These are phyloP conservation scores for Kluyveromyces marxianus DNA, from an alignment of 1,139 yeast genomes.

Conservation along the genomic window DNA sequence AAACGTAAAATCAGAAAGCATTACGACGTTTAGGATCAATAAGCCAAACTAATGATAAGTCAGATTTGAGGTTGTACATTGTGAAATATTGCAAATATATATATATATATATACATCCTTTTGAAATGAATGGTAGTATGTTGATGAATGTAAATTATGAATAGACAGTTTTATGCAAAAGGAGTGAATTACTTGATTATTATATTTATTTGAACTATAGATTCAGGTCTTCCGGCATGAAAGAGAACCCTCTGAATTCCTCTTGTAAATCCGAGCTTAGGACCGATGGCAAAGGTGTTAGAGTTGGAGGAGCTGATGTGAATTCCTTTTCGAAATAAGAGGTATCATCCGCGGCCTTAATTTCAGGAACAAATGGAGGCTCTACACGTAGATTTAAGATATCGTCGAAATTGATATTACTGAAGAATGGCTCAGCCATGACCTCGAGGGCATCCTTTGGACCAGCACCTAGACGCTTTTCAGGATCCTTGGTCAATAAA, in stretches of 20 bases:
- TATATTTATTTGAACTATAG: conserved; percentile 10
- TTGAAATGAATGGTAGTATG: too few species aligned
- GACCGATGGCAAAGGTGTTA: conserved; percentile 89
- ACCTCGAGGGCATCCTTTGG: conserved; percentile 85
- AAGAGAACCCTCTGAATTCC: conserved; percentile 94
- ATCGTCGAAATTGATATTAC: conserved; percentile 84
- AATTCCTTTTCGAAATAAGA: conserved; percentile 92
- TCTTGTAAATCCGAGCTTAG: conserved; percentile 87
- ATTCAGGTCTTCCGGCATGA: conserved; percentile 55
- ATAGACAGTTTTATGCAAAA: too few species aligned
- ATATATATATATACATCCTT: too few species aligned
- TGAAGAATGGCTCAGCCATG: conserved; percentile 92
- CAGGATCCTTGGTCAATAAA: conserved; percentile 81
- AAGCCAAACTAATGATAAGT: too few species aligned
- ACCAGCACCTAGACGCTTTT: conserved; percentile 75
- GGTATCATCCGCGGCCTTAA: conserved; percentile 82
- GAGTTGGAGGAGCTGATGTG: conserved; percentile 88
- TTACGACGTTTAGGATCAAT: too few species aligned
- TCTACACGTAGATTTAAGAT: conserved; percentile 63
- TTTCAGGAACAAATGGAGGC: conserved; percentile 80
- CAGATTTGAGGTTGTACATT: too few species aligned
- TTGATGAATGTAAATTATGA: too few species aligned
- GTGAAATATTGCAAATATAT: too few species aligned
- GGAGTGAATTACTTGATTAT: too few species aligned
- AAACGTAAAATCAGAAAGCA: too few species aligned